Percentiles rank a stretch among this genome's conserved stretches.
These are phyloP conservation scores for Globisporangium apiculatum DNA, from an alignment of 352 stramenopile genomes.

Conservation along the genomic window DNA sequence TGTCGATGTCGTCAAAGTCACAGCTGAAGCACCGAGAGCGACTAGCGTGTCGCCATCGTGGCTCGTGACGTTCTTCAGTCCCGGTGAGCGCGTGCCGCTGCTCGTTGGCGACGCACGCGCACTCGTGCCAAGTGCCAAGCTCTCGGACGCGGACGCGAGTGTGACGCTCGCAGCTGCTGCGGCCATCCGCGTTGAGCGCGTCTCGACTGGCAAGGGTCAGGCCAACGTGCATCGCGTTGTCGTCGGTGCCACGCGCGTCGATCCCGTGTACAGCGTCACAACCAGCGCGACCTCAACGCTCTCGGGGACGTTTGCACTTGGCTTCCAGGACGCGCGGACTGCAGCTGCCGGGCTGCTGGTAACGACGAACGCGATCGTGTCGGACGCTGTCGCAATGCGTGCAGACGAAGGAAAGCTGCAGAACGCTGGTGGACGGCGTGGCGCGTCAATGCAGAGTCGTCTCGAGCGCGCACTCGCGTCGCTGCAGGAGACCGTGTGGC, in stretches of 20 bases:
- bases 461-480: conserved; percentile 9
- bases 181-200: conserved; percentile 11
- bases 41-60: conserved; percentile 12
- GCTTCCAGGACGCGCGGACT: conserved; percentile 12
- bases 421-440: conserved; percentile 19
- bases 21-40: not conserved
- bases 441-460: conserved; percentile 23
- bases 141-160: conserved; percentile 12
- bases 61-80: conserved; percentile 38
- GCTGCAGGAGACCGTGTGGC: not conserved
- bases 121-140: conserved; percentile 7
- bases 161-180: conserved; percentile 2
- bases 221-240: conserved; percentile 19
- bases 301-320: conserved; percentile 19
- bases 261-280: conserved; percentile 22
- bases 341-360: conserved; percentile 3
- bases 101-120: conserved; percentile 8
- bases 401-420: conserved; percentile 19
- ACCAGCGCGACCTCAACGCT: conserved; percentile 4
- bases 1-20: conserved; percentile 20
- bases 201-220: conserved; percentile 20
- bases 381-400: conserved; percentile 26
- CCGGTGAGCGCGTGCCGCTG: conserved; percentile 18
- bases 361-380: conserved; percentile 16
- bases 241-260: conserved; percentile 13